Conservation (phyloP, 148 eudicot genomes). For the Rhododendron griersonianum region DNA sequence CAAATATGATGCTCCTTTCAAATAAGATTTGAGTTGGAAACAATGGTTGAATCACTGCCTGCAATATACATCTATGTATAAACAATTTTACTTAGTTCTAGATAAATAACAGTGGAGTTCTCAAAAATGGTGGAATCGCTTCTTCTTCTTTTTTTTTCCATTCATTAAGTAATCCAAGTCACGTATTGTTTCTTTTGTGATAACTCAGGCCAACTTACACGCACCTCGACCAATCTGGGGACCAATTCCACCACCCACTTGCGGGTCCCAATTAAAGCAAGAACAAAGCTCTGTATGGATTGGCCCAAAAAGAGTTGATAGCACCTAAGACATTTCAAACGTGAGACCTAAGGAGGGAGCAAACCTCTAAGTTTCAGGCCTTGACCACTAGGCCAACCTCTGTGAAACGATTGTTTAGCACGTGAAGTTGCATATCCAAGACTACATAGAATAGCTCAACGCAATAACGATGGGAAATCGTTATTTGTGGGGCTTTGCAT, state of each 20-base stretch:
- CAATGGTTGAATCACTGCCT: neutral
- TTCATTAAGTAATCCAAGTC: neutral
- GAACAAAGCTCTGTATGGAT: neutral
- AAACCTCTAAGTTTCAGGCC: neutral
- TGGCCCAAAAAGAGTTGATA: neutral
- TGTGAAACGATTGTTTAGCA: neutral
- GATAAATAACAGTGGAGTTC: neutral
- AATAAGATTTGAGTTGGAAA: neutral
- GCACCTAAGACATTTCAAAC: neutral
- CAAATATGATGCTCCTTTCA: neutral
- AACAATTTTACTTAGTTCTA: neutral
- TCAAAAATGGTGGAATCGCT: neutral
- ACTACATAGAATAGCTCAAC: neutral
- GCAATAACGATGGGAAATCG: neutral
- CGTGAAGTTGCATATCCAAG: neutral
- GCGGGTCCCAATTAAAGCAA: neutral
- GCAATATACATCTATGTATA: neutral
- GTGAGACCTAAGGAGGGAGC: neutral
- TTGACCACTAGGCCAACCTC: neutral
- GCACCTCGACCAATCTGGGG: neutral
- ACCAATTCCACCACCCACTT: neutral
- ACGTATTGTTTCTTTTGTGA: neutral
- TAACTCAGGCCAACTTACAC: no score
- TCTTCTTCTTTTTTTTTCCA: no score
- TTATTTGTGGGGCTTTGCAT: neutral